Base-by-base conservation (phyloP, 1,284 basidiomycete species). In the Crucibulum cyathiforme region DNA sequence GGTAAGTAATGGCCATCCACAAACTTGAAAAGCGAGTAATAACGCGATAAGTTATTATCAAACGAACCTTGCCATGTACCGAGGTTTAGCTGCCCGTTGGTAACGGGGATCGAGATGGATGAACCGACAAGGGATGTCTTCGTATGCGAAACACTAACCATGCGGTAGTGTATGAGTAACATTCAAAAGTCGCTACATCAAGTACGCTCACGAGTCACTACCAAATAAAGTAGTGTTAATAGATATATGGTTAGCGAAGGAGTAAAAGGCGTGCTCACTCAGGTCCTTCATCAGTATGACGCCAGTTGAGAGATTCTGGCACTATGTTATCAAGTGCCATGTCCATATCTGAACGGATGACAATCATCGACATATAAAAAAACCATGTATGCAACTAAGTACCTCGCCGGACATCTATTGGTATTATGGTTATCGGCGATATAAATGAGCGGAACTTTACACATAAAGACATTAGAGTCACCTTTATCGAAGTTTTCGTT, bases 251-350 rank as follows among this genome's bases (percentile, higher is more conserved):
- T 41, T 19, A 41, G 53, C n/a, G 43, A 31, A 17, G 41, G 36
- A 38, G 19, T 43, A 43, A 37, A 39, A 39, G 31, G 55, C 48
- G 38, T 37, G 80, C 87, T 75, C 72, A 95, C 94, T 96, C 94
- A 39, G 90, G 92, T 35, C 94, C 95, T 79, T 97, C 95, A 71
- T 95, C 94, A 3, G 90, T 94, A 75, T 98, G 96, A 53, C 82
- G 79, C 95, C 95, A 98, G 17, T 88, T 80, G n/a, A 97, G 79
- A 24, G 74, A 84, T 73, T 98, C 95, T 0, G 96, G 96, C 1
- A 98, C 94, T 59, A 96, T 89, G 36, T 79, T 85, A 77, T 98
- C 96, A 15, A 98, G 79, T 38, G 91, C 90, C 89, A 92, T 93
- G 66, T 90, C 86, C 92, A 93, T 92, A 67, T 93, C 90, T 92